These are phyloP conservation scores for Cladophialophora carrionii DNA, from an alignment of 2,329 filamentous ascomycete genomes.

Conservation along the genomic window DNA sequence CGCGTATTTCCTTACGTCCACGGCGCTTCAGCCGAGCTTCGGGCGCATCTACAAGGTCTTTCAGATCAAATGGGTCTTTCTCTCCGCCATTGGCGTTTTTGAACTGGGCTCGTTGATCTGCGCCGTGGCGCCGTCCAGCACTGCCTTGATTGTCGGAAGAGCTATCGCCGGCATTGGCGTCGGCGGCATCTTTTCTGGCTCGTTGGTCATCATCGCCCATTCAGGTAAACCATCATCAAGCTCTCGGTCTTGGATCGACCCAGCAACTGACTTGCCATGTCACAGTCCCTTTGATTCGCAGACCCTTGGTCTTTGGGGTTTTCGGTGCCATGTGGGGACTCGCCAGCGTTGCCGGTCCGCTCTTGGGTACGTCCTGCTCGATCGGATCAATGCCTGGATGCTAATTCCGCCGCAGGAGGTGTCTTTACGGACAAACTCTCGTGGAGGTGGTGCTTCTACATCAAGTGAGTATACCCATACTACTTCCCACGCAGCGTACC, in stretches of 20 bases:
- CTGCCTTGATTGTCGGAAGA: constrained; percentile 39
- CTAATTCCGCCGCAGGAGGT: background rate
- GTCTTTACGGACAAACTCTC: constrained; percentile 27
- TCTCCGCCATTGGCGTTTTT: constrained; percentile 34
- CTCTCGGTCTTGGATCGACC: background rate
- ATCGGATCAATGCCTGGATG: background rate
- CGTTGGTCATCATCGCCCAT: constrained; percentile 37
- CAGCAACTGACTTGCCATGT: constrained; percentile 22
- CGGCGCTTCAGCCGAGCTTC: constrained; percentile 35
- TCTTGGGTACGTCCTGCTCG: constrained; percentile 42
- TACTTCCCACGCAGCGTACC: background rate
- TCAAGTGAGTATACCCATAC: constrained; percentile 45
- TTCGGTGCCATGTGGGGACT: constrained; percentile 63
- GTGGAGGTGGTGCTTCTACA: constrained; percentile 58
- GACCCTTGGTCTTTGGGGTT: constrained; percentile 43
- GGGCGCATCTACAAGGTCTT: constrained; percentile 38
- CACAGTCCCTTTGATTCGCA: constrained; percentile 33
- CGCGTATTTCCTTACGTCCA: constrained; percentile 39
- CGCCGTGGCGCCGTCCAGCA: constrained; percentile 33
- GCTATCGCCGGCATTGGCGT: constrained; percentile 39
- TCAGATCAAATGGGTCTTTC: constrained; percentile 37
- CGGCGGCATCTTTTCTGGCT: constrained; percentile 31
- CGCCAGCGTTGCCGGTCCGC: constrained; percentile 47
- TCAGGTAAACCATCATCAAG: constrained; percentile 26
- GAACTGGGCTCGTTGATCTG: constrained; percentile 39